phyloP scores from a whole-genome alignment of 1,284 basidiomycete species.

The Puccinia horiana region DNA sequence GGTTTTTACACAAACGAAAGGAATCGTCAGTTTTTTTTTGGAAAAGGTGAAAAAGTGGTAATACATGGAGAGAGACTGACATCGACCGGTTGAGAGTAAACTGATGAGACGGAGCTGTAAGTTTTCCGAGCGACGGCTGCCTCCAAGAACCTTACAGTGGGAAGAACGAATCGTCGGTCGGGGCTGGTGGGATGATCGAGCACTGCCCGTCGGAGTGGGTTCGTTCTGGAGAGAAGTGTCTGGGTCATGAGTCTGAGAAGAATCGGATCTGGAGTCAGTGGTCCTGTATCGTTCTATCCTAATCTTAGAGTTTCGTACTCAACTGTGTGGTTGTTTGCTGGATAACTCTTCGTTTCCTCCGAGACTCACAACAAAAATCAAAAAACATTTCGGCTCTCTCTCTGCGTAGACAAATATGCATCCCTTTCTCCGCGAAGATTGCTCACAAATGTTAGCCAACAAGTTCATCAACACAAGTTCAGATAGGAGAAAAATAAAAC shows the following conservation, averaged over 20 bases:
- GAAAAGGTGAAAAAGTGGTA: neutral
- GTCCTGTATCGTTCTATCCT: no score
- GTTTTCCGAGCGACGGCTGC: neutral
- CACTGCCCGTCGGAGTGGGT: neutral
- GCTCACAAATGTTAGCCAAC: no score
- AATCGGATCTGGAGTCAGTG: neutral
- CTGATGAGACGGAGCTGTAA: constrained; percentile 1
- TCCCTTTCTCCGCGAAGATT: no score
- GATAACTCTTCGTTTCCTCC: no score
- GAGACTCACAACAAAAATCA: no score
- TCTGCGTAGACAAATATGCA: no score
- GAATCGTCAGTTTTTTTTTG: neutral
- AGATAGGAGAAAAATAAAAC: no score
- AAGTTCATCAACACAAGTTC: no score
- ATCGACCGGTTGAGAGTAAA: constrained; percentile 26
- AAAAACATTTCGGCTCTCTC: no score
- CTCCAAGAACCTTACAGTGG: no score
- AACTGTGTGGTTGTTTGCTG: no score
- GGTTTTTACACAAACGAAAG: neutral
- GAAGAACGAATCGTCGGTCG: neutral
- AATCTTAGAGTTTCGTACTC: no score
- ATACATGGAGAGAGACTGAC: neutral
- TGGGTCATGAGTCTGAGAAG: neutral
- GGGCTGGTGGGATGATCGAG: neutral
- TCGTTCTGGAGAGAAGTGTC: neutral